Base-by-base conservation (phyloP, 2,329 filamentous ascomycete species). In the Biscogniauxia sp. region DNA sequence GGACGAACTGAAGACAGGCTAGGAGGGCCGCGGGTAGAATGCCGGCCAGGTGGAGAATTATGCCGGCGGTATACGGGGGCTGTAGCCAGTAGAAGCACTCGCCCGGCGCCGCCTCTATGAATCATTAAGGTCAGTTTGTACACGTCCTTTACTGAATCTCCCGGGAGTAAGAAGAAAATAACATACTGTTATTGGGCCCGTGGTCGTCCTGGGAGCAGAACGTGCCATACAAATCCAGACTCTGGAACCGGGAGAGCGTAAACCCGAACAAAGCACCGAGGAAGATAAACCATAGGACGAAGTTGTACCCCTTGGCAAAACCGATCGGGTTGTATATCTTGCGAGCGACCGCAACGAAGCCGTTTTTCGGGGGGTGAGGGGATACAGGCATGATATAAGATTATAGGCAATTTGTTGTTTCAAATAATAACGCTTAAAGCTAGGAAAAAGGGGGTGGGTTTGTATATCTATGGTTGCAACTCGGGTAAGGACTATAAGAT, bases 221-320 rank as follows among this genome's bases (percentile, higher is more conserved):
- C 5, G 68, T 63, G 20, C 73, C 74, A 54, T 77, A 72, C 67
- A 83, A 77, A 70, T 82, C 71, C 58, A 87, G 72, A 66, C 81
- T 85, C 50, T 70, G 70, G 1, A 84, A 66, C 6, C 82, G 80
- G 2, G 79, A 75, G 17, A 86, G 74, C 4, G 73, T 68, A 68
- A 87, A 85, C 15, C 75, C 77, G 15, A 82, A 60, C 5, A 84
- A 69, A 1, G 74, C 74, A 2, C 80, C 80, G 49, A 69, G 73
- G 55, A 83, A 79, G 54, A 84, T 72, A 62, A 80, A 72, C 70
- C 79, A 88, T 2, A 88, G 75, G 45, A 75, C 64, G 64, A 87
- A 85, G 70, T 85, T 87, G 76, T 86, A 86, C 41, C 76, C 77
- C 66, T 82, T 83, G 2, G 74, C 70, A 74, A 88, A 88, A 54